Conservation (phyloP, 805 yeast species). For the Candida suzukii region DNA sequence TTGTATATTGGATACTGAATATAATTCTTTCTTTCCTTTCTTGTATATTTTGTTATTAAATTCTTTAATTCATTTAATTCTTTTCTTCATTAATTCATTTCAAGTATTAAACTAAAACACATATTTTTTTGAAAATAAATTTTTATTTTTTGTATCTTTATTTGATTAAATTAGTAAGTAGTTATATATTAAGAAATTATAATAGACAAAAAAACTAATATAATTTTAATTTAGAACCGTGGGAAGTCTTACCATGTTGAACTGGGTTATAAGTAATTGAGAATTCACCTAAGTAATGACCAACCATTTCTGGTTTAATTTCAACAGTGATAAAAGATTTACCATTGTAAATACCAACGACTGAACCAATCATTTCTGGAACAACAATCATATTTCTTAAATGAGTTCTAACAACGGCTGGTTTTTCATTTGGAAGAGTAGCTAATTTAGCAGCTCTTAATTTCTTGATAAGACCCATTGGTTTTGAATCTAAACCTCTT, state of each 20-base stretch:
- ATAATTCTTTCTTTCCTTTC: too few species aligned
- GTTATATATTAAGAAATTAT: not conserved
- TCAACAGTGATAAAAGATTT: conserved; percentile 99
- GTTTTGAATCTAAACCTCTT: conserved; percentile 93
- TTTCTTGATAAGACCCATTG: conserved; percentile 94
- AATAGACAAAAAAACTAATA: conserved; percentile 16
- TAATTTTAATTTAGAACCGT: conserved; percentile 30
- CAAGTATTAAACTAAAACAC: too few species aligned
- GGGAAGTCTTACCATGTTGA: conserved; percentile 76
- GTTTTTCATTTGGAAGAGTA: conserved; percentile 90
- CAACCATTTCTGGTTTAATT: conserved; percentile 99
- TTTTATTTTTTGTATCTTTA: not conserved
- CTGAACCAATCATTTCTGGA: conserved; percentile 99
- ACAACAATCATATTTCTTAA: conserved; percentile 97
- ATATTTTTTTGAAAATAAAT: too few species aligned
- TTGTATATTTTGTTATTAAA: too few species aligned
- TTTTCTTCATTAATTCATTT: too few species aligned
- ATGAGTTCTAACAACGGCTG: conserved; percentile 97
- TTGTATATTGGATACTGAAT: too few species aligned
- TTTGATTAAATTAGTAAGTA: not conserved
- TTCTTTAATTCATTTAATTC: too few species aligned
- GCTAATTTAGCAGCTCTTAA: conserved; percentile 95
- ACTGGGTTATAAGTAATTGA: conserved; percentile 99
- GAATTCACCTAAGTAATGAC: conserved; percentile 99
- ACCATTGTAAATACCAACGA: conserved; percentile 99